Conservation (phyloP, 2,329 filamentous ascomycete genomes). For the Thelonectria olida region DNA sequence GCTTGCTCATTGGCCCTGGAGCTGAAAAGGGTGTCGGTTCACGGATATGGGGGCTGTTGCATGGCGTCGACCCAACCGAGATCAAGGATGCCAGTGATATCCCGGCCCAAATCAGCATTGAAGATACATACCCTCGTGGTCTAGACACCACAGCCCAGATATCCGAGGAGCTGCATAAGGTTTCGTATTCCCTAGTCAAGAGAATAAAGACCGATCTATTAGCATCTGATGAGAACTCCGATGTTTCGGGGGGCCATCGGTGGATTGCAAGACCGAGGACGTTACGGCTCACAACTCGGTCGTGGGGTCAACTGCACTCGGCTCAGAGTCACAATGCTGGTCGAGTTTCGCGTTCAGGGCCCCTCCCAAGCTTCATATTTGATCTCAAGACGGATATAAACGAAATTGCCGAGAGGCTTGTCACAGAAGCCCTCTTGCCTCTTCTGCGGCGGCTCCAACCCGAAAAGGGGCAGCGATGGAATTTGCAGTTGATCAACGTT, state of each 20-base stretch:
- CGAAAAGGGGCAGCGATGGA: slow-evolving; percentile 73
- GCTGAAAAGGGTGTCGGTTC: slow-evolving; percentile 75
- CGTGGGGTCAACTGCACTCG: slow-evolving; percentile 51
- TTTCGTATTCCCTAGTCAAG: slow-evolving; percentile 76
- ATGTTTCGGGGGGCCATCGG: slow-evolving; percentile 44
- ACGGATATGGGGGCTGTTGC: slow-evolving; percentile 80
- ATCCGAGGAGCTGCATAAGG: slow-evolving; percentile 70
- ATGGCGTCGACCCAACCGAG: slow-evolving; percentile 80
- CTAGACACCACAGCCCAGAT: slow-evolving; percentile 73
- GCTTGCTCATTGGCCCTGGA: slow-evolving; percentile 75
- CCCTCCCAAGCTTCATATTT: slow-evolving; percentile 80
- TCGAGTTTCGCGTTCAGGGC: slow-evolving; percentile 78
- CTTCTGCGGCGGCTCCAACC: slow-evolving; percentile 81
- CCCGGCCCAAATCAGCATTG: slow-evolving; percentile 91
- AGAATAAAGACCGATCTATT: slow-evolving; percentile 83
- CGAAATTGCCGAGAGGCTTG: slow-evolving; percentile 72
- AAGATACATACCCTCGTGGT: slow-evolving; percentile 82
- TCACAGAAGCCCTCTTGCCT: slow-evolving; percentile 72
- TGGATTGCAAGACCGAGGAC: slow-evolving; percentile 88
- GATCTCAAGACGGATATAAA: slow-evolving; percentile 66
- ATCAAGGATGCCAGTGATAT: slow-evolving; percentile 77
- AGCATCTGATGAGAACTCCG: slow-evolving; percentile 54
- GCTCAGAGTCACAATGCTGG: slow-evolving; percentile 67
- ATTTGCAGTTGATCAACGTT: slow-evolving; percentile 85
- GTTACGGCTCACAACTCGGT: slow-evolving; percentile 81